Percentiles rank a stretch among this genome's conserved stretches.
These are phyloP conservation scores for Akanthomyces muscarius DNA, from an alignment of 2,329 filamentous ascomycete genomes.

Conservation along the genomic window DNA sequence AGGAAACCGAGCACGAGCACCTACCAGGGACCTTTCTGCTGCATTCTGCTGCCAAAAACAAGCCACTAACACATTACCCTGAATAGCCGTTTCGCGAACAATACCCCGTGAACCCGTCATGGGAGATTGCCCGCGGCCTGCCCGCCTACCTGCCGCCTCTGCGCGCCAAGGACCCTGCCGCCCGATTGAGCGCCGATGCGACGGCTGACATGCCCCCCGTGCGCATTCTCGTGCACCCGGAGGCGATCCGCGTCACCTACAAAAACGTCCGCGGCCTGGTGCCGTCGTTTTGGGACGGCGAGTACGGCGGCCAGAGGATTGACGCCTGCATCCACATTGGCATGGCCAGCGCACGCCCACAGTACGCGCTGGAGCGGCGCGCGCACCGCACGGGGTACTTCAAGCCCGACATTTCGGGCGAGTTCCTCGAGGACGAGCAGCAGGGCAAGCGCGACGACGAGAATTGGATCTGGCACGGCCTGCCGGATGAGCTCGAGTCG, in stretches of 20 bases:
- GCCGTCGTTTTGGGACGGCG: constrained; percentile 55
- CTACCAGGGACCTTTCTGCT: neutral
- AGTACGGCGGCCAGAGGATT: constrained; percentile 39
- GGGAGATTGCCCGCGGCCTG: constrained; percentile 69
- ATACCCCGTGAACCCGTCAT: constrained; percentile 73
- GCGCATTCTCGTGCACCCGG: constrained; percentile 60
- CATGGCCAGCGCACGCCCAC: constrained; percentile 62
- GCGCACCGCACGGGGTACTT: constrained; percentile 70
- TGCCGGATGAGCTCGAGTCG: constrained; percentile 53
- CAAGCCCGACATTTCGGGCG: constrained; percentile 65
- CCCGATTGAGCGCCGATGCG: constrained; percentile 24
- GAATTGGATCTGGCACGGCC: constrained; percentile 50
- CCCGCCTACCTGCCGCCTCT: constrained; percentile 57
- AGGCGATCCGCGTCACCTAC: constrained; percentile 69
- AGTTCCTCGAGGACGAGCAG: constrained; percentile 49
- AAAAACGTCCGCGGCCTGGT: constrained; percentile 58
- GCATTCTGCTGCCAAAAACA: no score
- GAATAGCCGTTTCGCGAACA: constrained; percentile 69
- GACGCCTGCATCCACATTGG: constrained; percentile 76
- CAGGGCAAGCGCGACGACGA: constrained; percentile 46
- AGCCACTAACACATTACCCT: neutral
- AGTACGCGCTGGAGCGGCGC: constrained; percentile 67
- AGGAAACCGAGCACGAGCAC: neutral
- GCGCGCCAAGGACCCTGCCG: constrained; percentile 37
- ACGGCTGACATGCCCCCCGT: constrained; percentile 42